A percentile compares a stretch with the other conserved stretches of the same genome.
These are phyloP conservation scores for Claviceps paspali DNA, from an alignment of 2,329 filamentous ascomycete genomes.

Conservation along the genomic window DNA sequence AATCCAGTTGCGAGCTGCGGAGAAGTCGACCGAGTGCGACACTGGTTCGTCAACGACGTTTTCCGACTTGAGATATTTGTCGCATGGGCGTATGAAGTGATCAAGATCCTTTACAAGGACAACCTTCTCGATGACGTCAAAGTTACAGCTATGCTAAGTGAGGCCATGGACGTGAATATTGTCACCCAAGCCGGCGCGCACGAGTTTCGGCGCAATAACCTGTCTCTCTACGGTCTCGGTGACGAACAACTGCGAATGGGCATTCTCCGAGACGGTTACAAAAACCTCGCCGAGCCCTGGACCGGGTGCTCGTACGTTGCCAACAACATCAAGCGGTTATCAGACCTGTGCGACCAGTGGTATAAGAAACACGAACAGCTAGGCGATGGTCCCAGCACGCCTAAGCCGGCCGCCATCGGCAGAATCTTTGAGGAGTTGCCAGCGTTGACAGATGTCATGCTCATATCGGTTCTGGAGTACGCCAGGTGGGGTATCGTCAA, in stretches of 20 bases:
- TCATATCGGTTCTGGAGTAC: conserved; percentile 37
- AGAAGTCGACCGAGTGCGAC: conserved; percentile 67
- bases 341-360: conserved; percentile 43
- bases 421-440: conserved; percentile 34
- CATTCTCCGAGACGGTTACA: conserved; percentile 47
- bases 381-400: conserved; percentile 16
- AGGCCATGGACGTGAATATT: conserved; percentile 52
- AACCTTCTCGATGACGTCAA: conserved; percentile 38
- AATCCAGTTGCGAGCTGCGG: conserved; percentile 46
- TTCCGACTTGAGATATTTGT: conserved; percentile 58
- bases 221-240: conserved; percentile 56
- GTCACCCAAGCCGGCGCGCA: conserved; percentile 43
- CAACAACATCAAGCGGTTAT: conserved; percentile 44
- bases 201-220: conserved; percentile 56
- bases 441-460: conserved; percentile 36
- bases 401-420: conserved; percentile 22
- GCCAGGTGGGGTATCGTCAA: conserved; percentile 33
- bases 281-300: conserved; percentile 68
- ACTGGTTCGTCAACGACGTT: conserved; percentile 72
- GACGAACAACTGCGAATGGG: conserved; percentile 51
- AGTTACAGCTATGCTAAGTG: conserved; percentile 42
- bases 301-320: conserved; percentile 54
- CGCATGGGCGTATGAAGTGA: conserved; percentile 63
- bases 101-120: conserved; percentile 56
- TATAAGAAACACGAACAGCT: conserved; percentile 29